Base-by-base conservation (phyloP, 1,284 basidiomycete genomes). In the Anthracocystis setariae region DNA sequence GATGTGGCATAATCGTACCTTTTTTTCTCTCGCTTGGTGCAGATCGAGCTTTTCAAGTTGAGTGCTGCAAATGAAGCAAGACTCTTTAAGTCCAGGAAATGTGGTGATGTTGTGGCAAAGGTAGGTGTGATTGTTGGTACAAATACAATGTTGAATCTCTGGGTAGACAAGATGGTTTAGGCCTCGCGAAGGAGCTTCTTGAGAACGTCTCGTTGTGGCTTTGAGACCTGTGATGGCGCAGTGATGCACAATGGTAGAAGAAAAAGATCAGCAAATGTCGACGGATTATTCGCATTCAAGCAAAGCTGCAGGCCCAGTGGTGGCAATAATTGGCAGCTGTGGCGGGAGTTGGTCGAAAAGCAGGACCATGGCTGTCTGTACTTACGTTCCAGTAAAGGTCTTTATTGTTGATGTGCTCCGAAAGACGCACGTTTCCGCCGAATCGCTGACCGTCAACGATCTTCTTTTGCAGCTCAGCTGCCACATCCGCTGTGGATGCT, bases 321-420 rank as follows among this genome's bases (percentile, higher is more conserved):
- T n/a, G n/a, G n/a, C n/a, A n/a, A n/a, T n/a, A n/a, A n/a, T n/a
- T n/a, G n/a, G n/a, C n/a, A n/a, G n/a, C n/a, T n/a, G n/a, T n/a
- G n/a, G n/a, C n/a, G n/a, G n/a, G n/a, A n/a, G n/a, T n/a, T n/a
- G n/a, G n/a, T n/a, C n/a, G n/a, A n/a, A n/a, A n/a, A n/a, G n/a
- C n/a, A n/a, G n/a, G n/a, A n/a, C n/a, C n/a, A n/a, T n/a, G 8
- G 15, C 27, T 1, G 13, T 23, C 23, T 13, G 24, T 1, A 57
- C 74, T 60, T 52, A 73, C 74, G 60, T 76, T 76, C 74, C 74
- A 76, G 43, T 70, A 76, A 2, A 76, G 50, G 37, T 71, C 63
- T 52, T 49, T 69, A 29, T 68, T 71, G 61, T 29, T 60, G 48
- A 76, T 43, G 53, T 70, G 51, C 0, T 61, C 44, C 9, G 69